These are phyloP conservation scores for Penicillium corylophilum DNA, from an alignment of 2,329 filamentous ascomycete genomes.

Conservation along the genomic window DNA sequence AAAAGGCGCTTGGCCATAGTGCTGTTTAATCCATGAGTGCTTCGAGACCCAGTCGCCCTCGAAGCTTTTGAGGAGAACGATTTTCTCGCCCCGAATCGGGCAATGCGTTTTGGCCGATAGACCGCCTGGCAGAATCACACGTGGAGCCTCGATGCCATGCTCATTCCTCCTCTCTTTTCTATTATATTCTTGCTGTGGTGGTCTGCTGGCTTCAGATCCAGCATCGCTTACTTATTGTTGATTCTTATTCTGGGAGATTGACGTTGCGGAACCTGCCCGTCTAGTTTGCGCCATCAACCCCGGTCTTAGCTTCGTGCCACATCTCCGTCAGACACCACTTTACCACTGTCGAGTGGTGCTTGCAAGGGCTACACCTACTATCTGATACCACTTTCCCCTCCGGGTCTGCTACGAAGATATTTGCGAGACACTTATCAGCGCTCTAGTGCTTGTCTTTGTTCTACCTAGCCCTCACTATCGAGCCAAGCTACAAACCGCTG, in stretches of 20 bases:
- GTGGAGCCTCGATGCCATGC: background rate
- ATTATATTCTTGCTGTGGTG: background rate
- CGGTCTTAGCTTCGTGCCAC: conserved; percentile 10
- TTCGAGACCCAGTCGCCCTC: background rate
- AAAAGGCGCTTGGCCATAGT: conserved; percentile 38
- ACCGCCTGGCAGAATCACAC: conserved; percentile 12
- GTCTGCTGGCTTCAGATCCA: background rate
- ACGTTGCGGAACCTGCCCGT: background rate
- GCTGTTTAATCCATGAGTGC: conserved; percentile 28
- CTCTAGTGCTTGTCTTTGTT: too few species aligned
- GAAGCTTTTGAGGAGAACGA: conserved; percentile 10
- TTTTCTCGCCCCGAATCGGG: conserved; percentile 13
- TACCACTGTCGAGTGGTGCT: background rate
- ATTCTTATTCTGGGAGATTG: background rate
- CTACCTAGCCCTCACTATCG: background rate
- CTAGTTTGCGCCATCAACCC: background rate
- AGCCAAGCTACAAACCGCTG: background rate
- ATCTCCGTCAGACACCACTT: background rate
- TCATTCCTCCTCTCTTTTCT: background rate
- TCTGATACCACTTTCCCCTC: too few species aligned
- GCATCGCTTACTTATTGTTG: background rate
- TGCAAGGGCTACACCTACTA: background rate
- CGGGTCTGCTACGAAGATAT: background rate
- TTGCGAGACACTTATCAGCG: background rate
- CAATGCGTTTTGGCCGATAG: conserved; percentile 2